These are phyloP conservation scores for Vicia faba DNA, from an alignment of 306 rosid species.

Conservation along the genomic window DNA sequence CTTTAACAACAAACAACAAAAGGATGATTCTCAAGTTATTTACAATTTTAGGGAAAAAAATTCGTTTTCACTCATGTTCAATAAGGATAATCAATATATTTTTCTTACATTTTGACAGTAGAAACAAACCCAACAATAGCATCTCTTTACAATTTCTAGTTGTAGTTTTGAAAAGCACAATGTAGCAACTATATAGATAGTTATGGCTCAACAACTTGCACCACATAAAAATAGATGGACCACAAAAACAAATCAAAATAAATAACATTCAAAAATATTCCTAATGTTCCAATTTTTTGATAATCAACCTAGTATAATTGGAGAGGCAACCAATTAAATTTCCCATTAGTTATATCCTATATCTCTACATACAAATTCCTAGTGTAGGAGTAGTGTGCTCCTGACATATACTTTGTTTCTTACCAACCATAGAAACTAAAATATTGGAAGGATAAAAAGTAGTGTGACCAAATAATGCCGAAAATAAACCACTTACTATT, in stretches of 20 bases:
- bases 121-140: neutral
- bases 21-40: too few relatives aligned
- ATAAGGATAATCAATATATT: neutral
- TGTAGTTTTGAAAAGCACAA: slow-evolving; percentile 14
- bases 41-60: neutral
- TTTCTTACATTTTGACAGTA: slow-evolving; percentile 8
- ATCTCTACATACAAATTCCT: slow-evolving; percentile 28
- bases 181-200: slow-evolving; percentile 51
- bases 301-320: slow-evolving; percentile 45
- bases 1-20: too few relatives aligned
- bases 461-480: slow-evolving; percentile 40
- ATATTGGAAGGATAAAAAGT: slow-evolving; percentile 34
- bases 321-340: slow-evolving; percentile 30
- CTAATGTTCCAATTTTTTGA: slow-evolving; percentile 40
- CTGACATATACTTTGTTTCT: slow-evolving; percentile 34
- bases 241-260: slow-evolving; percentile 48
- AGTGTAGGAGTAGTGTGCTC: slow-evolving; percentile 22
- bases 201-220: slow-evolving; percentile 36
- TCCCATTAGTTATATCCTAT: slow-evolving; percentile 24
- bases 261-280: slow-evolving; percentile 43
- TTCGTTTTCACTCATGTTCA: neutral
- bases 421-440: slow-evolving; percentile 35
- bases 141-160: slow-evolving; percentile 21
- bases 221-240: slow-evolving; percentile 66
- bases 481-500: slow-evolving; percentile 40